Percentiles rank a stretch among this genome's conserved stretches.
These are phyloP conservation scores for Penicillium argentinense DNA, from an alignment of 495 filamentous ascomycete genomes.

Conservation along the genomic window DNA sequence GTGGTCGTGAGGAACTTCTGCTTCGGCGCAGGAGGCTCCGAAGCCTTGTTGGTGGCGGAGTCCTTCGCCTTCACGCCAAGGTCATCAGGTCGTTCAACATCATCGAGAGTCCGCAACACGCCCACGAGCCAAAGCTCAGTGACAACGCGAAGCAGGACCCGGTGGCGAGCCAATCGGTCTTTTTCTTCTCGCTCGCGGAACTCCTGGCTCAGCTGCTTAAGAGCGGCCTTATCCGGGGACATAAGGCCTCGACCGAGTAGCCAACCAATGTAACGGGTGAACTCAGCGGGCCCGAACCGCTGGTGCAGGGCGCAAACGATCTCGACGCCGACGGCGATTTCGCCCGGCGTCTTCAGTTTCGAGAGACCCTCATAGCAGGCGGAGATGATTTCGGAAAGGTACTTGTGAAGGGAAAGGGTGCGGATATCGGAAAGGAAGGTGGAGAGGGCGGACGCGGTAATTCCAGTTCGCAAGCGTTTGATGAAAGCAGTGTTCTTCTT, in stretches of 20 bases:
- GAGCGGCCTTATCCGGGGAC: constrained; percentile 81
- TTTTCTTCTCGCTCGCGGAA: constrained; percentile 93
- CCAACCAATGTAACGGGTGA: constrained; percentile 91
- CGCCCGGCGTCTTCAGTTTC: constrained; percentile 83
- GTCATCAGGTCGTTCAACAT: constrained; percentile 84
- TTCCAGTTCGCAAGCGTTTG: constrained; percentile 88
- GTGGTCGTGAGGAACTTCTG: constrained; percentile 28
- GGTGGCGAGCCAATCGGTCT: constrained; percentile 82
- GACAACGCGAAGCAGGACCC: constrained; percentile 81
- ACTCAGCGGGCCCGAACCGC: constrained; percentile 87
- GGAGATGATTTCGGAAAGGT: constrained; percentile 97
- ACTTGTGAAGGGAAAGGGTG: constrained; percentile 92
- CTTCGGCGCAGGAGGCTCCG: constrained; percentile 55
- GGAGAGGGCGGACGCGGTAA: constrained; percentile 70
- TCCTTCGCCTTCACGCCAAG: constrained; percentile 67
- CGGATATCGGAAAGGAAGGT: constrained; percentile 91
- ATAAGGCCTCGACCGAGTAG: constrained; percentile 87
- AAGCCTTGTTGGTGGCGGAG: constrained; percentile 46
- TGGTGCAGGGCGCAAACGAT: constrained; percentile 94
- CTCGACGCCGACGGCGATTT: constrained; percentile 89
- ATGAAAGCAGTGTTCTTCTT: constrained; percentile 99
- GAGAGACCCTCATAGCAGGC: constrained; percentile 94
- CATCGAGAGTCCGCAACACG: constrained; percentile 82
- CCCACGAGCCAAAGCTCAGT: constrained; percentile 97
- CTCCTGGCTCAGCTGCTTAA: constrained; percentile 79